Evolutionary conservation across 2,329 filamentous ascomycete genomes (phyloP).

Genomic region (Phoma sp.): DNA sequence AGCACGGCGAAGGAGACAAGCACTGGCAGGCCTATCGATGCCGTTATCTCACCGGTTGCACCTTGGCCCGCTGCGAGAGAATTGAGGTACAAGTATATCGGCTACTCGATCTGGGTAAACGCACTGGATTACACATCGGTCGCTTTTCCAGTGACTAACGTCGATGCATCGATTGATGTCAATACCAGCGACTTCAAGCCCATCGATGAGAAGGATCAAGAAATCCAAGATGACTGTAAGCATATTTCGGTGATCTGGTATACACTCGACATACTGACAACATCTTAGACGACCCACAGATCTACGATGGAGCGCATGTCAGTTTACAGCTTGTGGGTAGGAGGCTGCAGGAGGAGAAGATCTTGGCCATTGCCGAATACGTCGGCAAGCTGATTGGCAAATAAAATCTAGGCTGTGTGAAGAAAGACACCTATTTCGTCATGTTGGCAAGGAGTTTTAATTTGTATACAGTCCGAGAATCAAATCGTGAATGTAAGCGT

Average conservation of each 20-base stretch:
- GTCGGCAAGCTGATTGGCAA: constrained; percentile 32
- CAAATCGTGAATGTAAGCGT: no score
- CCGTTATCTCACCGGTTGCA: constrained; percentile 45
- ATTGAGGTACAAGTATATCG: constrained; percentile 42
- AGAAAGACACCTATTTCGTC: no score
- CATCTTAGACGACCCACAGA: constrained; percentile 45
- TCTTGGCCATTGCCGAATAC: constrained; percentile 45
- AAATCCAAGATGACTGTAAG: constrained; percentile 38
- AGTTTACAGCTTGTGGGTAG: constrained; percentile 46
- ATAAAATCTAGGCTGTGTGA: background rate
- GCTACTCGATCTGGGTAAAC: constrained; percentile 41
- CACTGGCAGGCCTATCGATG: constrained; percentile 46
- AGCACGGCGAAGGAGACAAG: constrained; percentile 30
- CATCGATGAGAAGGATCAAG: constrained; percentile 35
- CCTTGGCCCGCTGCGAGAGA: constrained; percentile 45
- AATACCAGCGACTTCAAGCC: constrained; percentile 32
- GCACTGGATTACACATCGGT: constrained; percentile 43
- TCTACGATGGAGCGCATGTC: constrained; percentile 49
- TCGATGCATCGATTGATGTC: constrained; percentile 37
- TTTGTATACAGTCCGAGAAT: no score
- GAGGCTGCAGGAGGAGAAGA: constrained; percentile 49
- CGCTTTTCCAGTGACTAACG: constrained; percentile 42
- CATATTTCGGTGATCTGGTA: background rate
- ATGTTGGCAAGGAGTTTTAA: no score
- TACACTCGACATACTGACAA: constrained; percentile 9